Evolutionary conservation across 768 basidiomycete species (phyloP).

Genomic region (Tricholoma sp.): DNA sequence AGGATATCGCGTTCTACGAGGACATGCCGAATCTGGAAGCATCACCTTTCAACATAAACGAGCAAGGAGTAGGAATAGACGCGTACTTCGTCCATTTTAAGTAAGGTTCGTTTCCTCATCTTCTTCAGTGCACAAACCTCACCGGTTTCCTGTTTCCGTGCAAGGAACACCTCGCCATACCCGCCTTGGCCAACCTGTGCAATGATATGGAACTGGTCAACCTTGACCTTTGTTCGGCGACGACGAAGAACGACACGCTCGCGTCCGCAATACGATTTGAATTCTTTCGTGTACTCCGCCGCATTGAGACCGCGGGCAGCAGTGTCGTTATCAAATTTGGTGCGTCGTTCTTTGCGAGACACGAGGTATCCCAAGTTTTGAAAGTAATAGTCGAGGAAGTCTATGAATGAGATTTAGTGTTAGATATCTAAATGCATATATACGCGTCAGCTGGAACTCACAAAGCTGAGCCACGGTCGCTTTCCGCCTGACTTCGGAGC

Average conservation of each 20-base stretch:
- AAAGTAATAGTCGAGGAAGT: slow-evolving; percentile 98
- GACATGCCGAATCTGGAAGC: slow-evolving; percentile 83
- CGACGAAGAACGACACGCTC: slow-evolving; percentile 91
- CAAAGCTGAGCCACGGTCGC: slow-evolving; percentile 97
- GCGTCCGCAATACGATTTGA: slow-evolving; percentile 88
- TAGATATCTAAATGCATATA: slow-evolving; percentile 1
- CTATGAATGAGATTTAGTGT: slow-evolving; percentile 32
- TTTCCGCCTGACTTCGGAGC: slow-evolving; percentile 86
- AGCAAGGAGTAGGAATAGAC: background rate
- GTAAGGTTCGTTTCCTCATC: slow-evolving; percentile 90
- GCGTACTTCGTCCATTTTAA: slow-evolving; percentile 96
- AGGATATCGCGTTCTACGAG: slow-evolving; percentile 97
- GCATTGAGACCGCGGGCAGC: slow-evolving; percentile 52
- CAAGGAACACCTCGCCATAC: slow-evolving; percentile 96
- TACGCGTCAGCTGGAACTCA: slow-evolving; percentile 33
- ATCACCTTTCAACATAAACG: background rate
- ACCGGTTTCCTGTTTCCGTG: slow-evolving; percentile 90
- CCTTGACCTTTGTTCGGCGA: slow-evolving; percentile 85
- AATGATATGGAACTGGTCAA: slow-evolving; percentile 97
- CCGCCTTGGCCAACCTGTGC: slow-evolving; percentile 99
- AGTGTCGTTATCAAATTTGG: slow-evolving; percentile 82
- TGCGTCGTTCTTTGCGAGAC: slow-evolving; percentile 76
- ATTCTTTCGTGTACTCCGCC: slow-evolving; percentile 67
- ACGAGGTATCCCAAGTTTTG: slow-evolving; percentile 88
- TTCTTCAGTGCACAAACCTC: slow-evolving; percentile 97